Evolutionary conservation across 1,284 basidiomycete species (phyloP).

Genomic region (Rugosomyces carneus): DNA sequence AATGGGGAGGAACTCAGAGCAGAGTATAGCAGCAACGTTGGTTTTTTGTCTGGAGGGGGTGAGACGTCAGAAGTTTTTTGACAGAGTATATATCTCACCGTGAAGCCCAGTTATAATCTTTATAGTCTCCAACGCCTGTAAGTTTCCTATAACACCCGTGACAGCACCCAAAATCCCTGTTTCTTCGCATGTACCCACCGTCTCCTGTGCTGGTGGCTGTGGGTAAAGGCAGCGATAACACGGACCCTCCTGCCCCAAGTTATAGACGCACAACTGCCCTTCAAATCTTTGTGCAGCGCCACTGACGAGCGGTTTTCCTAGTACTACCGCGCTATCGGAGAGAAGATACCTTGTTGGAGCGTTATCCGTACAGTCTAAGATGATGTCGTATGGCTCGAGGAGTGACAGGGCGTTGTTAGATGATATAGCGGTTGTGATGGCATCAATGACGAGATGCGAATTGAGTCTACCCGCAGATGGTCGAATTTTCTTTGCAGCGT

Average conservation of each 20-base stretch:
- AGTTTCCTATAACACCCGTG: slow-evolving; percentile 85
- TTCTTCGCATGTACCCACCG: slow-evolving; percentile 80
- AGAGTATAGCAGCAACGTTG: slow-evolving; percentile 68
- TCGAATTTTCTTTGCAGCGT: too few species aligned
- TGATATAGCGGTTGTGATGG: slow-evolving; percentile 48
- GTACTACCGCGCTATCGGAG: slow-evolving; percentile 80
- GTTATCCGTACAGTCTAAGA: slow-evolving; percentile 77
- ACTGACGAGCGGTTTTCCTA: slow-evolving; percentile 78
- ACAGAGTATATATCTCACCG: slow-evolving; percentile 40
- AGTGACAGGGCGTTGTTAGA: slow-evolving; percentile 56
- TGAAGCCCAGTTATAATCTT: slow-evolving; percentile 72
- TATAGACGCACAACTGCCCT: slow-evolving; percentile 86
- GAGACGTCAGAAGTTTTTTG: neutral
- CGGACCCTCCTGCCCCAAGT: slow-evolving; percentile 63
- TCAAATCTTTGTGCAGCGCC: slow-evolving; percentile 92
- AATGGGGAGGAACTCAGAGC: slow-evolving; percentile 71
- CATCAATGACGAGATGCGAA: slow-evolving; percentile 51
- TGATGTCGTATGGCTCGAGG: slow-evolving; percentile 64
- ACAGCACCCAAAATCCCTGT: slow-evolving; percentile 87
- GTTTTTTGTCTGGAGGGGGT: slow-evolving; percentile 42
- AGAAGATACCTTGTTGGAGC: slow-evolving; percentile 89
- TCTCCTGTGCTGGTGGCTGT: slow-evolving; percentile 55
- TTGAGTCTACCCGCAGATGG: slow-evolving; percentile 52
- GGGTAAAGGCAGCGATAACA: slow-evolving; percentile 97
- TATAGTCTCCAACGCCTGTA: slow-evolving; percentile 89